A percentile compares a stretch with the other conserved stretches of the same genome.
These are phyloP conservation scores for Primulina huaijiensis DNA, from an alignment of 257 asterid species.

Conservation along the genomic window DNA sequence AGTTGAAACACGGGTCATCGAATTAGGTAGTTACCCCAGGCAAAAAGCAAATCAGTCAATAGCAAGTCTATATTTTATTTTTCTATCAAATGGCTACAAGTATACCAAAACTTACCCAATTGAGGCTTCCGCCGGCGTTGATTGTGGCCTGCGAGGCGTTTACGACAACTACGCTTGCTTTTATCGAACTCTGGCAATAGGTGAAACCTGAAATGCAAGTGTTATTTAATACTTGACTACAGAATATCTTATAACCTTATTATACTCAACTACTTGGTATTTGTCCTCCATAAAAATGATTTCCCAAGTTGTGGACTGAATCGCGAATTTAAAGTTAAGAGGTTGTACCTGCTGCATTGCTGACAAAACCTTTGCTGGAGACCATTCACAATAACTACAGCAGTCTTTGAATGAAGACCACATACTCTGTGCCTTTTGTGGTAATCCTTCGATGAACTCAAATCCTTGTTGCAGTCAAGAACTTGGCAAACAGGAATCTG, in stretches of 20 bases:
- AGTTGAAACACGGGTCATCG: background rate
- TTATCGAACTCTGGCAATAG: slow-evolving; percentile 58
- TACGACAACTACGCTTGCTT: slow-evolving; percentile 71
- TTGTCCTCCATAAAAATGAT: background rate
- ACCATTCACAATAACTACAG: slow-evolving; percentile 60
- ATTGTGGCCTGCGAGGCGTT: slow-evolving; percentile 73
- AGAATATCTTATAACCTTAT: too few species aligned
- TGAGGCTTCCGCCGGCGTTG: slow-evolving; percentile 68
- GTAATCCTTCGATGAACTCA: slow-evolving; percentile 64
- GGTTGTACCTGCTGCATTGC: slow-evolving; percentile 72
- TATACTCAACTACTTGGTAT: background rate
- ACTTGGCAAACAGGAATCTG: slow-evolving; percentile 59
- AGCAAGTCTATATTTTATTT: background rate
- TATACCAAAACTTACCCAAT: slow-evolving; percentile 31
- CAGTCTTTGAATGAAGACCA: slow-evolving; percentile 62
- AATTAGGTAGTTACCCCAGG: background rate
- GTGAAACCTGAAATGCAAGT: slow-evolving; percentile 51
- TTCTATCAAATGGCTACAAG: background rate
- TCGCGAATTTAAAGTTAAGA: background rate
- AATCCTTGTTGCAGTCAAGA: slow-evolving; percentile 60
- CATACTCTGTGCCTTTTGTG: slow-evolving; percentile 76
- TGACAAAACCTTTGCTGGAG: slow-evolving; percentile 71
- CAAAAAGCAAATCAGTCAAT: background rate
- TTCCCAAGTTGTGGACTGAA: background rate
- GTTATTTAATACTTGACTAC: background rate